Evolutionary conservation across 768 basidiomycete species (phyloP).

Genomic region (Pleurotus tuber-regium): DNA sequence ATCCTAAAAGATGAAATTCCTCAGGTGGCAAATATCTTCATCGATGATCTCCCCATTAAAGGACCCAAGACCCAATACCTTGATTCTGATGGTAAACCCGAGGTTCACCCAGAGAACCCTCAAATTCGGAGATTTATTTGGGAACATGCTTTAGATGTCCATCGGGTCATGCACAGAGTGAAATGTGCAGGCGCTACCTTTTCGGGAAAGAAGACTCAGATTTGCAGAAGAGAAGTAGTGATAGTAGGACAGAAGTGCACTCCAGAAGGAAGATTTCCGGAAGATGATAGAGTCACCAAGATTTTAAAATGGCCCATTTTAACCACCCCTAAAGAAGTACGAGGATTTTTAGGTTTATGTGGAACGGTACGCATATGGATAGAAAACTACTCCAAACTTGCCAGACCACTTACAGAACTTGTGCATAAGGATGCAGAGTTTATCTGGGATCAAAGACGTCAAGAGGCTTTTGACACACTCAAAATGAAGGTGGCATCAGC

Average conservation of each 20-base stretch:
- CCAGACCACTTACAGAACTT: slow-evolving; percentile 17
- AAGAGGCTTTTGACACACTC: slow-evolving; percentile 19
- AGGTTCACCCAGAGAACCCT: slow-evolving; percentile 23
- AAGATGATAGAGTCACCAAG: slow-evolving; percentile 19
- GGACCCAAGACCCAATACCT: slow-evolving; percentile 20
- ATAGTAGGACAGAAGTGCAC: slow-evolving; percentile 32
- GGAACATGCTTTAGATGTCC: slow-evolving; percentile 33
- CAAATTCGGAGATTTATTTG: slow-evolving; percentile 30
- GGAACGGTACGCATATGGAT: slow-evolving; percentile 23
- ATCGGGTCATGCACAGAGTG: slow-evolving; percentile 31
- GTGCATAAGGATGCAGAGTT: slow-evolving; percentile 19
- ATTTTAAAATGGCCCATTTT: slow-evolving; percentile 18
- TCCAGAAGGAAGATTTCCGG: slow-evolving; percentile 23
- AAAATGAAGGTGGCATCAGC: slow-evolving; percentile 10
- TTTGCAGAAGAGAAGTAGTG: slow-evolving; percentile 16
- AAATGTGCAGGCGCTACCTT: slow-evolving; percentile 27
- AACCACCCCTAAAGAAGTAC: slow-evolving; percentile 14
- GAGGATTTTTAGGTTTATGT: slow-evolving; percentile 21
- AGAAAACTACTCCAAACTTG: slow-evolving; percentile 12
- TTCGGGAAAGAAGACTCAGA: slow-evolving; percentile 23
- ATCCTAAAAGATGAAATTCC: slow-evolving; percentile 29
- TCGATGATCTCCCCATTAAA: slow-evolving; percentile 13
- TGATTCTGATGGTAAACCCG: slow-evolving; percentile 13
- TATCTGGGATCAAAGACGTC: slow-evolving; percentile 19
- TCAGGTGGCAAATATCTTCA: slow-evolving; percentile 13